Evolutionary conservation across 139 green algal species (phyloP), one percentile per base, ranked within the genome.

Genomic region (Tetradesmus lagerheimii): DNA sequence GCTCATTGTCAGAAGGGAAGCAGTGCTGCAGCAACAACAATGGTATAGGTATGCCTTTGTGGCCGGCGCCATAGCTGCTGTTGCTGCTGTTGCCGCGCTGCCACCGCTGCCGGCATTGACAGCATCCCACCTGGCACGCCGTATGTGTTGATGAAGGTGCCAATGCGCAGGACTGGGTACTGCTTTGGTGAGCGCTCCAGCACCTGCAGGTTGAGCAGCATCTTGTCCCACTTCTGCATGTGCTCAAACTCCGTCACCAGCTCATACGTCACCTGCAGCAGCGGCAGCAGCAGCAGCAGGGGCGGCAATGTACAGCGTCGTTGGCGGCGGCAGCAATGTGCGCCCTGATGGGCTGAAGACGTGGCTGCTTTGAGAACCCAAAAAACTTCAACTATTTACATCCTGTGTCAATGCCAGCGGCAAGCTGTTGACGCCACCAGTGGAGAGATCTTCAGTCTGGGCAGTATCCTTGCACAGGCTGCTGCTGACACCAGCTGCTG

Each of bases 211-310:
- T 31, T 80, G 6, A 39, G 64, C 83, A 88, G 83, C 83, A 88
- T 88, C 18, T 50, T 31, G 39, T 88, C 83, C 83, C 83, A 88
- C 29, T 88, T 88, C 83, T 88, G 83, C 64, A 88, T 88, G 29
- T 88, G 64, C n/a, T 88, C 64, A 80, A 88, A 88, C 71, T 88
- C 83, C 18, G 83, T 80, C 64, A 88, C 83, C 18, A 88, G 83
- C 29, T 88, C 83, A 66, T 66, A 88, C 39, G 83, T 88, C 16
- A 88, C 81, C 81, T 87, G 81, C 23, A 25, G 15, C 35, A 80
- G 75, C 23, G 31, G 57, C 57, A 71, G 47, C 47, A 62, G 47
- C 47, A 62, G 47, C 47, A 62, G 47, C 47, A 62, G 47, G 12
- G 20, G 47, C 6, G 20, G 47, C 47, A 62, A 14, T 14, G 20